Evolutionary conservation across 2,329 filamentous ascomycete species (phyloP), one percentile per base, ranked within the genome.

Genomic region (Alternaria arbusti): DNA sequence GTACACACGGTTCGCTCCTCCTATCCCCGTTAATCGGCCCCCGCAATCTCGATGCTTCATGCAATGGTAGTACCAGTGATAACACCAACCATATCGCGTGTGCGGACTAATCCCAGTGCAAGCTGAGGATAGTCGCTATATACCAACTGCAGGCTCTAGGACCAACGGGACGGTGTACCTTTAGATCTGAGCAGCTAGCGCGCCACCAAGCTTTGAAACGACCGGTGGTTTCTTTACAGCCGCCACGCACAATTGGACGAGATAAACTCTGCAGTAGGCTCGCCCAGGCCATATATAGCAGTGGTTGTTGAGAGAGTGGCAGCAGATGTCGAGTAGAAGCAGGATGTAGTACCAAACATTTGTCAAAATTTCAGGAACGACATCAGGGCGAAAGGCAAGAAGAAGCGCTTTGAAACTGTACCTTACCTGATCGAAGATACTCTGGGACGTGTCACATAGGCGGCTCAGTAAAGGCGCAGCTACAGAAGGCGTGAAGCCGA

Each of bases 381-480:
- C 11, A 9, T 32, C 20, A 15, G 12, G 17, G 13, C 12, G 8
- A 15, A 5, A 20, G 28, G 22, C 17, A 22, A 51, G 12, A 22
- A 32, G 20, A 51, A 4, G 49, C 49, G 28, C 1, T 51, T 23
- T 51, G 49, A 23, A 36, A 51, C 49, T 15, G 28, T n/a, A 51
- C 28, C 49, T 25, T 40, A n/a, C 4, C 15, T 23, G 49, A 23
- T 15, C n/a, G 20, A 40, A 52, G 49, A 23, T 52, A 52, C 25
- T 23, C 49, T 45, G 26, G 50, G 51, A 60, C 23, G 32, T 20
- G 23, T 45, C 25, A 22, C 28, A 25, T 22, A 44, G 23, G 65
- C 59, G 65, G 61, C 58, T 66, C 61, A 56, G 59, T 65, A 57
- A 61, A 62, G 70, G 70, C 66, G 70, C 70, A 73, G 66, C 66